Conservation (phyloP, 192 early-diverging fungal species). For the Backusella australiensis region DNA sequence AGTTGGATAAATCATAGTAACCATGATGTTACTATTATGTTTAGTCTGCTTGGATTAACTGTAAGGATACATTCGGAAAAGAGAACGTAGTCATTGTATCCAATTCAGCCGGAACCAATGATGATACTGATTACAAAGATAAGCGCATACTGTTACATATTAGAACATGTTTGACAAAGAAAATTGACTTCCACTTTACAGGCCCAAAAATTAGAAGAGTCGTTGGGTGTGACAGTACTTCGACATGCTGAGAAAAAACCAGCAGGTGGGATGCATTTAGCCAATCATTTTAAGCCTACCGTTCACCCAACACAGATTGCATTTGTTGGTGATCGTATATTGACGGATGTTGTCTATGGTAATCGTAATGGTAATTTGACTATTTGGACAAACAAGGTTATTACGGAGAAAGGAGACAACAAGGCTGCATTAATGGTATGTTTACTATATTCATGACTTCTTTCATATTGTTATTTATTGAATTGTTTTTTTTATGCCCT, state of each 20-base stretch:
- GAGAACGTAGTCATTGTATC: conserved; percentile 79
- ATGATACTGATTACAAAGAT: conserved; percentile 62
- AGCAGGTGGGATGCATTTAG: conserved; percentile 60
- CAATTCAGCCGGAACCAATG: conserved; percentile 85
- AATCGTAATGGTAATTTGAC: conserved; percentile 72
- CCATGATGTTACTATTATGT: neutral
- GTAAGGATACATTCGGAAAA: conserved; percentile 58
- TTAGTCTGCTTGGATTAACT: conserved; percentile 65
- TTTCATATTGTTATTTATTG: neutral
- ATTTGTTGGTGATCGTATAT: conserved; percentile 83
- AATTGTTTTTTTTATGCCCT: neutral
- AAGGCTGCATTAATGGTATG: conserved; percentile 55
- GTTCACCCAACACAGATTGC: conserved; percentile 35
- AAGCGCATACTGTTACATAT: neutral
- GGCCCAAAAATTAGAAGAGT: conserved; percentile 43
- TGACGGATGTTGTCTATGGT: conserved; percentile 86
- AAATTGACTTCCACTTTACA: conserved; percentile 12
- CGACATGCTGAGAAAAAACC: conserved; percentile 71
- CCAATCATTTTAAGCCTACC: conserved; percentile 40
- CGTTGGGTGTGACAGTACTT: conserved; percentile 58
- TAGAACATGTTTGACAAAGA: too few relatives aligned
- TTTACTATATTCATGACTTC: neutral
- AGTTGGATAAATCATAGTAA: neutral
- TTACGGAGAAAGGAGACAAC: conserved; percentile 80
- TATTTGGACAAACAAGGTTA: conserved; percentile 65